Evolutionary conservation across 208 protist species (phyloP), one percentile per base, ranked within the genome.

Genomic region (Sergeia podlipaevii): DNA sequence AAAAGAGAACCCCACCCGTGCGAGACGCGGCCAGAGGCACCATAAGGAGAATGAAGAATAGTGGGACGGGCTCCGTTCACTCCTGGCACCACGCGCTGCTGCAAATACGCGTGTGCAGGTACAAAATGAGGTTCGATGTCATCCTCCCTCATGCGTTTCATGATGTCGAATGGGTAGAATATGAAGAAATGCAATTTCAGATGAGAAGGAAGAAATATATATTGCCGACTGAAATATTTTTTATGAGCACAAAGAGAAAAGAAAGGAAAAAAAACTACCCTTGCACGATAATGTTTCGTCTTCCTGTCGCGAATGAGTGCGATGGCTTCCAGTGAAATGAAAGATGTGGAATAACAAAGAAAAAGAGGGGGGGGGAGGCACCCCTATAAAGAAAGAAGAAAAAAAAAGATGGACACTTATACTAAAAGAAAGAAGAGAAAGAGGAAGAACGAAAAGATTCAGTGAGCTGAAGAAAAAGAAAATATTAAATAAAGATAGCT

Each of bases 1-100:
- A 90, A 90, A 34, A 77, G 76, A 42, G 54, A 69, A 0, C 82
- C 82, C 76, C 82, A 90, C 8, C 82, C 82, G 45, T 82, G 85
- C 18, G 13, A 26, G 20, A 39, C 30, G 50, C 71, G 70, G 24
- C 60, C 23, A 41, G n/a, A 49, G 13, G 28, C 13, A 4, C 84
- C 84, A 55, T 91, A 91, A 0, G 80, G 84, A 0, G 79, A 88
- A 47, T 91, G 45, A 10, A 74, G 63, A 2, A 86, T 73, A n/a
- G 44, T 55, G 13, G 48, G 48, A 24, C 48, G 34, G 4, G 39
- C 65, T 33, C 67, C 66, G 24, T 75, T 73, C 1, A 42, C 50
- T 0, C 76, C 60, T 17, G 65, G 64, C 24, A 73, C 61, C 10
- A 68, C 55, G 17, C 80, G 45, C 1, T 51, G 68, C 54, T 86